Conservation (phyloP, 1,139 yeast genomes). For the Geotrichum klebahnii region DNA sequence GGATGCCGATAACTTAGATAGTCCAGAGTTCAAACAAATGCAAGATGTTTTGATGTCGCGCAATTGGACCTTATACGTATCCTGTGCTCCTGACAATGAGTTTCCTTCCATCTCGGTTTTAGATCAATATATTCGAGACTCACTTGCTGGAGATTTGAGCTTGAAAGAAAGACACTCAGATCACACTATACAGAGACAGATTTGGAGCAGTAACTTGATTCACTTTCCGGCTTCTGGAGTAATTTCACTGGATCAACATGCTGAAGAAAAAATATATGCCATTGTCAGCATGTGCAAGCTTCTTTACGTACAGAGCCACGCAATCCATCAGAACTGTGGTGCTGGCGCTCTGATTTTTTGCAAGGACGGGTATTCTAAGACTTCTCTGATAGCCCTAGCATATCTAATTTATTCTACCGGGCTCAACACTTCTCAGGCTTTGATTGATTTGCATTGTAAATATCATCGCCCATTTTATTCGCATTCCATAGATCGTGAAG, state of each 20-base stretch:
- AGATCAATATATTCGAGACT: conserved; percentile 33
- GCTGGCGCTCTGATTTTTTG: conserved; percentile 57
- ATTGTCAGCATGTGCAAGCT: conserved; percentile 37
- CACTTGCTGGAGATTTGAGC: conserved; percentile 20
- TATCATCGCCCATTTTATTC: conserved; percentile 79
- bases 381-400: conserved; percentile 67
- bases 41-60: conserved; percentile 20
- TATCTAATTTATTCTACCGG: conserved; percentile 66
- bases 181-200: no score
- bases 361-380: conserved; percentile 90
- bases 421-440: conserved; percentile 46
- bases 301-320: conserved; percentile 33
- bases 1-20: conserved; percentile 4
- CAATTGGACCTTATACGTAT: conserved; percentile 39
- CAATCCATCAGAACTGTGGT: conserved; percentile 25
- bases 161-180: neutral
- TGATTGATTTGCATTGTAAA: conserved; percentile 55
- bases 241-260: conserved; percentile 26
- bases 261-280: conserved; percentile 29
- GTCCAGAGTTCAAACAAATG: conserved; percentile 6
- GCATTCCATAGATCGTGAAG: conserved; percentile 67
- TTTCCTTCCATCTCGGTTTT: conserved; percentile 45
- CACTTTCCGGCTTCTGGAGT: conserved; percentile 79
- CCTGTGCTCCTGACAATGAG: conserved; percentile 51
- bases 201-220: conserved; percentile 32